Evolutionary conservation across 495 filamentous ascomycete species (phyloP).

Genomic region (Tetracladium setigerum): DNA sequence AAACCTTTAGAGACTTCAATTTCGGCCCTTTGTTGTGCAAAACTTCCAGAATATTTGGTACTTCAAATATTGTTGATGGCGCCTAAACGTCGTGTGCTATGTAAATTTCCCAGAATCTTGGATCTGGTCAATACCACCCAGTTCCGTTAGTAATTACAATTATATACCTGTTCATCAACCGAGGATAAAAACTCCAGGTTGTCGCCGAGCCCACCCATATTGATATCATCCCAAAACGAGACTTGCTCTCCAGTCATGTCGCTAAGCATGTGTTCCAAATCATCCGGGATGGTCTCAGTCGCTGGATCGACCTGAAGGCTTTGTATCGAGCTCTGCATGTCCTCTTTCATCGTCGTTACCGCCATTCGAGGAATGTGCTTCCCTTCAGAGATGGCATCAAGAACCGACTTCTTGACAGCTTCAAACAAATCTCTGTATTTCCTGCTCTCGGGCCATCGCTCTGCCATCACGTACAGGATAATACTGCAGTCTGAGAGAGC

Average conservation of each 20-base stretch:
- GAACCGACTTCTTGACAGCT: slow-evolving; percentile 24
- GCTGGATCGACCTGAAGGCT: slow-evolving; percentile 1
- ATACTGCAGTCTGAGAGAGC: slow-evolving; percentile 36
- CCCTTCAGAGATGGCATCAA: slow-evolving; percentile 22
- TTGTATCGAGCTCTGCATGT: not conserved
- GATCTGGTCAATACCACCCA: too few species aligned
- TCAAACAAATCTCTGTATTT: slow-evolving; percentile 50
- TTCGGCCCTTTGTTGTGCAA: too few species aligned
- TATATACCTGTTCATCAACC: too few species aligned
- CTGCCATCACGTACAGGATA: slow-evolving; percentile 46
- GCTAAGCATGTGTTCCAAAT: slow-evolving; percentile 8
- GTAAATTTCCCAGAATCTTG: too few species aligned
- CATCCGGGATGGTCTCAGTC: slow-evolving; percentile 3
- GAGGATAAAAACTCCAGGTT: too few species aligned
- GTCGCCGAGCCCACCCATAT: too few species aligned
- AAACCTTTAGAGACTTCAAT: too few species aligned
- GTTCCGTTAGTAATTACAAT: too few species aligned
- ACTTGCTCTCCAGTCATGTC: slow-evolving; percentile 12
- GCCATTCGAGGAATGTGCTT: slow-evolving; percentile 25
- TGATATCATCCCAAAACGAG: slow-evolving; percentile 18
- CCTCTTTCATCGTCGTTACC: slow-evolving; percentile 10
- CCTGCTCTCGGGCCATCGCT: slow-evolving; percentile 42
- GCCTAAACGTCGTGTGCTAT: too few species aligned
- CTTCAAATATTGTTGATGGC: too few species aligned
- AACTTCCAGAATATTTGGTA: too few species aligned